Evolutionary conservation across 2,329 filamentous ascomycete genomes (phyloP).

Genomic region (Epichloe scottii): DNA sequence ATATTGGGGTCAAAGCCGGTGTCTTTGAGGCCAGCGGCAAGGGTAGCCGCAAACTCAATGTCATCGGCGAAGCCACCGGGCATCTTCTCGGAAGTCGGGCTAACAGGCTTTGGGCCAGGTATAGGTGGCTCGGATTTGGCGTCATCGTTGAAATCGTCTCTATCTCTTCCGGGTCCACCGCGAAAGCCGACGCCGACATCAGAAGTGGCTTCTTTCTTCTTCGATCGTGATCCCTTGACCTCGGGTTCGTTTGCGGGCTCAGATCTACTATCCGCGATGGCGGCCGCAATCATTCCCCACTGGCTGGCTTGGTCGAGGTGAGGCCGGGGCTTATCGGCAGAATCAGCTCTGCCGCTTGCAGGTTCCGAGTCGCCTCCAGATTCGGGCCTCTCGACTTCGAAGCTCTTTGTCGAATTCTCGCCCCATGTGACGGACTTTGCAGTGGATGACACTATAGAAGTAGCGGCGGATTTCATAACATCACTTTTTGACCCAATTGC

Average conservation of each 20-base stretch:
- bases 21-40: conserved; percentile 56
- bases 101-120: conserved; percentile 44
- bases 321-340: conserved; percentile 20
- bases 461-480: conserved; percentile 18
- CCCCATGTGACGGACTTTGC: conserved; percentile 53
- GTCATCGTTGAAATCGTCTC: conserved; percentile 23
- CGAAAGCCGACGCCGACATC: conserved; percentile 7
- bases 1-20: conserved; percentile 60
- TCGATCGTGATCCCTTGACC: conserved; percentile 7
- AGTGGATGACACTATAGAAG: conserved; percentile 17
- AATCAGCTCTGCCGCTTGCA: conserved; percentile 13
- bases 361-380: conserved; percentile 19
- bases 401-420: conserved; percentile 51
- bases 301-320: conserved; percentile 27
- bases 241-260: conserved; percentile 24
- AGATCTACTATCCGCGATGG: conserved; percentile 30
- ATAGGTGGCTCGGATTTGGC: conserved; percentile 33
- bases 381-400: conserved; percentile 47
- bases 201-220: conserved; percentile 3
- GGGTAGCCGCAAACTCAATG: conserved; percentile 54
- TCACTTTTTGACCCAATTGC: conserved; percentile 29
- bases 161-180: conserved; percentile 10
- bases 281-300: conserved; percentile 42
- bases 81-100: conserved; percentile 36
- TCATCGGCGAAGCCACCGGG: conserved; percentile 57